phyloP scores from a whole-genome alignment of 257 asterid genomes.

The Gentiana straminea region DNA sequence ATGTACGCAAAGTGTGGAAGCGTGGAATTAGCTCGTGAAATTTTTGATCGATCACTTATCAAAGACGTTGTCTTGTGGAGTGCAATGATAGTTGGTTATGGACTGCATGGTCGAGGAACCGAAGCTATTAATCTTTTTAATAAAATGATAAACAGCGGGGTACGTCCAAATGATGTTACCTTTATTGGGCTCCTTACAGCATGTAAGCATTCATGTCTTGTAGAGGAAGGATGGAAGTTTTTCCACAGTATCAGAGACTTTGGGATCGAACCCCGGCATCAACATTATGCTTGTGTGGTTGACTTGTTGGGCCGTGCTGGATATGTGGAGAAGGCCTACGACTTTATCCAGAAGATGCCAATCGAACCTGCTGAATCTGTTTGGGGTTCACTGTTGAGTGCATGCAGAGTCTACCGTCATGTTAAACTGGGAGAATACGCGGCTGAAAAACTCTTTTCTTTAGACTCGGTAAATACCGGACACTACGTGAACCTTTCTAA shows the following conservation, averaged over 20 bases:
- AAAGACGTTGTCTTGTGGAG: conserved; percentile 56
- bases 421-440: conserved; percentile 43
- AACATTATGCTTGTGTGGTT: conserved; percentile 44
- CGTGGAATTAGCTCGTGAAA: conserved; percentile 37
- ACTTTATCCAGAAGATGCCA: conserved; percentile 38
- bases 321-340: conserved; percentile 27
- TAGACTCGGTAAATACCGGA: conserved; percentile 39
- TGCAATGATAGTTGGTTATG: conserved; percentile 60
- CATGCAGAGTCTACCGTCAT: conserved; percentile 35
- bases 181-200: conserved; percentile 54
- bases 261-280: conserved; percentile 29
- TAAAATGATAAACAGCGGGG: conserved; percentile 27
- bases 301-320: conserved; percentile 61
- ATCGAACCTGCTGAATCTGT: conserved; percentile 40
- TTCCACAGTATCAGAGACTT: conserved; percentile 42
- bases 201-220: conserved; percentile 54
- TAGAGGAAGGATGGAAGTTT: conserved; percentile 46
- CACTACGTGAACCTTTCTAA: conserved; percentile 61
- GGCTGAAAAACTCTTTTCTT: conserved; percentile 32
- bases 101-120: conserved; percentile 41
- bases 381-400: conserved; percentile 68
- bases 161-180: conserved; percentile 44
- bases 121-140: conserved; percentile 41
- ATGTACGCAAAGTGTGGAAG: conserved; percentile 67
- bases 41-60: conserved; percentile 24